These are phyloP conservation scores for Globisporangium paroecandrum DNA, from an alignment of 352 stramenopile species.

Conservation along the genomic window DNA sequence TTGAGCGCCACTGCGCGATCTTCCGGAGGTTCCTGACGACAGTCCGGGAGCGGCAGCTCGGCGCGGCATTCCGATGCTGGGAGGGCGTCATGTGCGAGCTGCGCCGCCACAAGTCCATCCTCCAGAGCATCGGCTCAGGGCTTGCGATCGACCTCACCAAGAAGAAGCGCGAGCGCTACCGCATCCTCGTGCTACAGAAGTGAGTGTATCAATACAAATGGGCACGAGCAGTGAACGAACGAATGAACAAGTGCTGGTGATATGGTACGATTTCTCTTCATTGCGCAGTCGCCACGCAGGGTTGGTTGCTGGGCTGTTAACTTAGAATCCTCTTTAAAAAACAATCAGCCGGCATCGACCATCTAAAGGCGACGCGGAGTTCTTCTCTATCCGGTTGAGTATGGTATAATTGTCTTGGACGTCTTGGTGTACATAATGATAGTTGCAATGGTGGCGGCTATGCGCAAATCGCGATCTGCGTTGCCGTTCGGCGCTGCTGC, in stretches of 20 bases:
- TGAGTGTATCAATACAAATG: slow-evolving; percentile 15
- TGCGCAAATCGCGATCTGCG: not conserved
- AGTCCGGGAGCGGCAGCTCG: slow-evolving; percentile 44
- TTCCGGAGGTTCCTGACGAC: slow-evolving; percentile 44
- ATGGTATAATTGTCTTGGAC: not conserved
- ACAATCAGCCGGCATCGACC: not conserved
- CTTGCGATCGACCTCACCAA: slow-evolving; percentile 62
- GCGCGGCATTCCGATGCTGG: slow-evolving; percentile 57
- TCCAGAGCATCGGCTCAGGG: slow-evolving; percentile 45
- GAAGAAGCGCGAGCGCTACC: slow-evolving; percentile 58
- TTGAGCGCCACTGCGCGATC: slow-evolving; percentile 41
- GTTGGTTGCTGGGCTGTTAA: not conserved
- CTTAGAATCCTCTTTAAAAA: not conserved
- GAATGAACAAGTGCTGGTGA: not conserved
- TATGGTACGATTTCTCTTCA: slow-evolving; percentile 6
- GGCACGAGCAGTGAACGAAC: not conserved
- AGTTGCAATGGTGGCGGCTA: not conserved
- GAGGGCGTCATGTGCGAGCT: slow-evolving; percentile 37
- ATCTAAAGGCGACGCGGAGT: not conserved
- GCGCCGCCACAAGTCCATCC: slow-evolving; percentile 36
- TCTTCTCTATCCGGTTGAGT: not conserved
- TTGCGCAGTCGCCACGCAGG: not conserved
- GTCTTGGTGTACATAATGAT: not conserved
- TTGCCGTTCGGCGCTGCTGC: not conserved
- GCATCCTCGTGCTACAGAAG: slow-evolving; percentile 68